phyloP scores from a whole-genome alignment of 1,284 basidiomycete species.

The Austroboletus novae-zelandiae region DNA sequence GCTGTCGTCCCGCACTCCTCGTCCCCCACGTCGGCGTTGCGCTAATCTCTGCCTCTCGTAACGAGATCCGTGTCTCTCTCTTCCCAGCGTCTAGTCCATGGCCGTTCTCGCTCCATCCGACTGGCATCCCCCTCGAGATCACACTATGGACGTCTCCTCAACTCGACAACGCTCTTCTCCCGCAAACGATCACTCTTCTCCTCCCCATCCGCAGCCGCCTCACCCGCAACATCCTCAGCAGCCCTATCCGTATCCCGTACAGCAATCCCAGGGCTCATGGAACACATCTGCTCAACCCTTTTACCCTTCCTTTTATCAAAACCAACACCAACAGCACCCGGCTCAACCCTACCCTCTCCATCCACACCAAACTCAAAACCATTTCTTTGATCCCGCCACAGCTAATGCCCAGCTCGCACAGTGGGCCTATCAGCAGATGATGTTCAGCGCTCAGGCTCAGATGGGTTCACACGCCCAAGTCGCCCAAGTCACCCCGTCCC shows the following conservation, averaged over 20 bases:
- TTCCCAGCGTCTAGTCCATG: constrained; percentile 47
- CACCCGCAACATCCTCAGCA: constrained; percentile 34
- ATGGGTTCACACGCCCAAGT: constrained; percentile 39
- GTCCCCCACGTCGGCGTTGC: neutral
- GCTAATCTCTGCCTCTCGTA: constrained; percentile 4
- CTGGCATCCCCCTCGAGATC: constrained; percentile 64
- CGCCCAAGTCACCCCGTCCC: constrained; percentile 23
- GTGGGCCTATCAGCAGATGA: constrained; percentile 87
- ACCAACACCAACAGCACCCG: constrained; percentile 52
- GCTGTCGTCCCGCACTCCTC: neutral
- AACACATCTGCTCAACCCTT: constrained; percentile 62
- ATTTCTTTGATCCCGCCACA: constrained; percentile 59
- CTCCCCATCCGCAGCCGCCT: constrained; percentile 31
- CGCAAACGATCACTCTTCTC: constrained; percentile 44
- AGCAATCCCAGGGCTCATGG: constrained; percentile 58
- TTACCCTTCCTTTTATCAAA: constrained; percentile 73
- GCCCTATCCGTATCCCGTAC: constrained; percentile 41
- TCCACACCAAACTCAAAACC: constrained; percentile 46
- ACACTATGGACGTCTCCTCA: constrained; percentile 52
- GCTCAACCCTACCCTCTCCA: constrained; percentile 40
- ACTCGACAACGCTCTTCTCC: constrained; percentile 57
- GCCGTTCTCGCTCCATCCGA: constrained; percentile 72
- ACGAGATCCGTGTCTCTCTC: constrained; percentile 3
- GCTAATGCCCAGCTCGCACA: constrained; percentile 75
- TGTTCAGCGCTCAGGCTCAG: constrained; percentile 51